These are phyloP conservation scores for Phellinidium pouzarii DNA, from an alignment of 1,284 basidiomycete species.

Conservation along the genomic window DNA sequence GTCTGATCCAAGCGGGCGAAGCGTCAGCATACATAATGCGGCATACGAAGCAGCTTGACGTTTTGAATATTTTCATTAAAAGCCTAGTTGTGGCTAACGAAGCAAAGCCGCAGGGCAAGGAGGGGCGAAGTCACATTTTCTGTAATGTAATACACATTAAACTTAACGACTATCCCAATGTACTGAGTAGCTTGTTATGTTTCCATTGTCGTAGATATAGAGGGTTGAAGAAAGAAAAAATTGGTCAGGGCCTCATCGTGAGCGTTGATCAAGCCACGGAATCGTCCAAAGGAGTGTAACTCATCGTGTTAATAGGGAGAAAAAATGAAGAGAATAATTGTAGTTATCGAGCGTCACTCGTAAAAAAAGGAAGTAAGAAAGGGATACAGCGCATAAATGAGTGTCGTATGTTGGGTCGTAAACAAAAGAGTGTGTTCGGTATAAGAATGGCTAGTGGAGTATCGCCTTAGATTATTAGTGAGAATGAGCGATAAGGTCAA, in stretches of 20 bases:
- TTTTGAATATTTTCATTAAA: background rate
- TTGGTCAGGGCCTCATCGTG: background rate
- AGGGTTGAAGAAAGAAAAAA: background rate
- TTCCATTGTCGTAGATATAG: background rate
- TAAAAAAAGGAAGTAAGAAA: constrained; percentile 21
- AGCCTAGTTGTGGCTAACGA: background rate
- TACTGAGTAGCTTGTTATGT: background rate
- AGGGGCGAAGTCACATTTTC: background rate
- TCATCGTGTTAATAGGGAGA: background rate
- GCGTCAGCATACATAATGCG: constrained; percentile 92
- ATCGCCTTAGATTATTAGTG: constrained; percentile 30
- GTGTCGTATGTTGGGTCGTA: constrained; percentile 18
- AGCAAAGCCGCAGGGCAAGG: background rate
- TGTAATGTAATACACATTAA: constrained; percentile 13
- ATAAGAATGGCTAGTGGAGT: constrained; percentile 26
- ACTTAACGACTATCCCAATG: background rate
- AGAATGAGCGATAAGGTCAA: constrained; percentile 22
- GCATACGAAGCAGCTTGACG: constrained; percentile 55
- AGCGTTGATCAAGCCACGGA: background rate
- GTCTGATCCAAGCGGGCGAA: constrained; percentile 90
- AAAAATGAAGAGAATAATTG: background rate
- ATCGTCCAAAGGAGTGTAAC: background rate
- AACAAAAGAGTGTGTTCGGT: constrained; percentile 23
- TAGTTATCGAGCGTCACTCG: constrained; percentile 16
- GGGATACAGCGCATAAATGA: constrained; percentile 21